phyloP scores from a whole-genome alignment of 2,329 filamentous ascomycete genomes.

The Aureobasidium vineae region DNA sequence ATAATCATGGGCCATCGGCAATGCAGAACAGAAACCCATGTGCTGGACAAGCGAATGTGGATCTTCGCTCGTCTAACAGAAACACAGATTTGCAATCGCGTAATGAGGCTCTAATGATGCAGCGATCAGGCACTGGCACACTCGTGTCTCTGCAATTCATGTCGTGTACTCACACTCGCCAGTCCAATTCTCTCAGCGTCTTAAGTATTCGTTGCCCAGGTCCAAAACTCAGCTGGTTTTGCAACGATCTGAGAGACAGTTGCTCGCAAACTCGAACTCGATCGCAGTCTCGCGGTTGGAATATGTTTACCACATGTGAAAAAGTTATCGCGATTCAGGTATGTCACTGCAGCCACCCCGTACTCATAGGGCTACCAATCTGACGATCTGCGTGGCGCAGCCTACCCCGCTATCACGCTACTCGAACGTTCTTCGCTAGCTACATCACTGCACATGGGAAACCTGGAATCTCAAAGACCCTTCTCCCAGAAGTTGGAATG shows the following conservation, averaged over 20 bases:
- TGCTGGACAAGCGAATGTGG: no score
- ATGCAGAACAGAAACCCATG: no score
- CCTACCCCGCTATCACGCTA: not conserved
- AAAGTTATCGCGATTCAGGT: not conserved
- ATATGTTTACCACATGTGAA: no score
- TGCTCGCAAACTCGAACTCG: not conserved
- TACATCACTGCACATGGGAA: not conserved
- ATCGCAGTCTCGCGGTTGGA: no score
- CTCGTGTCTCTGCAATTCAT: not conserved
- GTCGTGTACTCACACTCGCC: not conserved
- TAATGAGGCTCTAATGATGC: not conserved
- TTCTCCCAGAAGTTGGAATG: not conserved
- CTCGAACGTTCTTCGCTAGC: not conserved
- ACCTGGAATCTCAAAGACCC: not conserved
- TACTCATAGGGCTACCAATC: not conserved
- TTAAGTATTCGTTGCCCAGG: not conserved
- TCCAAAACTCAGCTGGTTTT: not conserved
- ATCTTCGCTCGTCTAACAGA: no score
- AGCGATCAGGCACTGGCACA: not conserved
- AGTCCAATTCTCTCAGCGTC: no score
- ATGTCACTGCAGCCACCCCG: not conserved
- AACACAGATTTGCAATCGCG: not conserved
- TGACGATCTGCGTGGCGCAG: slow-evolving; percentile 9
- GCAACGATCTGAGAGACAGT: not conserved
- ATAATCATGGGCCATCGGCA: no score